Evolutionary conservation across 75 land plant genomes (phyloP).

Genomic region (Selaginella moellendorffii): DNA sequence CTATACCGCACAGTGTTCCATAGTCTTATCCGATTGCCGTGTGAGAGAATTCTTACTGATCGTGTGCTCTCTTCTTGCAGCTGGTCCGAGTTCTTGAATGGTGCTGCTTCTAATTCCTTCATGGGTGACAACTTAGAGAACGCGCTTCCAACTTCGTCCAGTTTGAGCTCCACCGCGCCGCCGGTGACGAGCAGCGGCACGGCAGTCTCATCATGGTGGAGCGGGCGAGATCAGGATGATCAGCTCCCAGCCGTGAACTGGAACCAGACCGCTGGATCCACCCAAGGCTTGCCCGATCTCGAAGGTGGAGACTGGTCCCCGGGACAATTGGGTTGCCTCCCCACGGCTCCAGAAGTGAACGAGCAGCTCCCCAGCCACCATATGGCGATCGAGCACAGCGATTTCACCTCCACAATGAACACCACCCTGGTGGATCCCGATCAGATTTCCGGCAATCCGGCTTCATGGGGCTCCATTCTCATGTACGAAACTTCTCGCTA

Average conservation of each 20-base stretch:
- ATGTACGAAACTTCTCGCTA: not conserved
- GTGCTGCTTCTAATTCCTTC: not conserved
- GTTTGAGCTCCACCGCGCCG: too few species aligned
- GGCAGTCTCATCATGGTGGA: too few species aligned
- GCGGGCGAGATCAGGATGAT: not conserved
- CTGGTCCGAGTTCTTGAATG: not conserved
- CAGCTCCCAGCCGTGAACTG: too few species aligned
- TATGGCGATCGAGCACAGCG: not conserved
- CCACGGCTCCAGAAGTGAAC: not conserved
- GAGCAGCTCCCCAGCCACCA: not conserved
- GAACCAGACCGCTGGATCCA: not conserved
- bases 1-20: too few species aligned
- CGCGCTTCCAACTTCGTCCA: not conserved
- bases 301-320: not conserved
- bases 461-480: not conserved
- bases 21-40: too few species aligned
- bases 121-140: not conserved
- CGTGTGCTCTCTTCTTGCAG: not conserved
- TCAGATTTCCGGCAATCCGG: not conserved
- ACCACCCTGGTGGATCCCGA: not conserved
- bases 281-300: not conserved
- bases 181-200: too few species aligned
- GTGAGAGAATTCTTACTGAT: not conserved
- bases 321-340: not conserved
- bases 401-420: not conserved